A percentile compares a stretch with the other conserved stretches of the same genome.
Evolutionary conservation across 306 rosid genomes (phyloP).

Genomic region (Lagenaria siceraria): DNA sequence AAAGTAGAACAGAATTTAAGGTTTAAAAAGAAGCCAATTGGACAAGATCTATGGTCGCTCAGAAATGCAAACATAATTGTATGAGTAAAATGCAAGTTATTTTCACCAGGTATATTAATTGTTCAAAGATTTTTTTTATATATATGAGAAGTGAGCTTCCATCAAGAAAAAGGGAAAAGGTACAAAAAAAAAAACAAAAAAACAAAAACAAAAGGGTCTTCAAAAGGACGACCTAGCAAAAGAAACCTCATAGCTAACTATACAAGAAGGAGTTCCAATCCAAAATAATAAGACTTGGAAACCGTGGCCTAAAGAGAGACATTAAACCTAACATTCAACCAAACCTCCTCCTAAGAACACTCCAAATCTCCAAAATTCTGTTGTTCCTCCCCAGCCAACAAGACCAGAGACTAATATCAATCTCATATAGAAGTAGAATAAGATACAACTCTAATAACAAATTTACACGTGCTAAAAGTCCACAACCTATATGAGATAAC

Average conservation of each 20-base stretch:
- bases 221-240: not conserved
- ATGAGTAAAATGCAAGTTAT: not conserved
- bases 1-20: not conserved
- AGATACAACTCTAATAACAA: not conserved
- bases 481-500: not conserved
- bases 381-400: not conserved
- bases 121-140: not conserved
- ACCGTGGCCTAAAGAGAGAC: not conserved
- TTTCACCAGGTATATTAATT: not conserved
- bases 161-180: not conserved
- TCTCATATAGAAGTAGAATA: not conserved
- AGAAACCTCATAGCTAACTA: not conserved
- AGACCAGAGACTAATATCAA: not conserved
- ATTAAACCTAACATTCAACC: not conserved
- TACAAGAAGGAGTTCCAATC: not conserved
- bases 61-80: not conserved
- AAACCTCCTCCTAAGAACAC: not conserved
- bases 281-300: not conserved
- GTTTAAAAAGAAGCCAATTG: not conserved
- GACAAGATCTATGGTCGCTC: not conserved
- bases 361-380: not conserved
- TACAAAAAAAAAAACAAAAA: too few relatives aligned
- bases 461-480: not conserved
- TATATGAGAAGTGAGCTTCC: not conserved
- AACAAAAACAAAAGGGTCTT: not conserved